Evolutionary conservation across 2,329 filamentous ascomycete species (phyloP), one percentile per base, ranked within the genome.

Genomic region (Sporothrix brasiliensis): DNA sequence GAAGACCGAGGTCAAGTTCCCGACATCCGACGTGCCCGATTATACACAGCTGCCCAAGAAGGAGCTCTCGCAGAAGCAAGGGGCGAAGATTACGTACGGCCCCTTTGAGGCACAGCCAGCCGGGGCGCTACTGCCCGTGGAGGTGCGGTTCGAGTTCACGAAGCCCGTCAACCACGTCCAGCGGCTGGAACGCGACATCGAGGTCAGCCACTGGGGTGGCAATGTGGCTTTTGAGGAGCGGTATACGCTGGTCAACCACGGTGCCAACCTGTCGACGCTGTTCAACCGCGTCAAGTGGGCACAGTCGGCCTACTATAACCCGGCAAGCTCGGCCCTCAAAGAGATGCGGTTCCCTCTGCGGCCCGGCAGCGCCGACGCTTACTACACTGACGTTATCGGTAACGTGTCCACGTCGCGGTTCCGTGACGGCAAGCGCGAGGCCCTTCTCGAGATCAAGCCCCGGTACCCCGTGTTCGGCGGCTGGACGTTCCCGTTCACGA

Each of bases 191-290:
- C 90, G 95, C 72, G 94, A 98, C 77, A 83, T 99, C 73, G 95
- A 99, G 80, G 91, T 99, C 76, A 97, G 92, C 78, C 95, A 98
- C 81, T 99, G 95, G 95, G 95, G 95, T 75, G 95, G 95, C 73
- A 99, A 99, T 79, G 82, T 98, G 69, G 95, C 95, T 1, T 93
- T 94, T 66, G 95, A 99, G 82, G 95, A 99, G 83, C 89, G 92
- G 71, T 97, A 97, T 82, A 92, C 91, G 80, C 85, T 98, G 75
- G 88, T 88, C 76, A 94, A 99, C 84, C 89, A 91, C 73, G 95
- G 91, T 73, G 96, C 95, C 66, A 90, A 91, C 79, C 84, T 94
- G 66, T 86, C 87, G 47, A 84, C 85, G 71, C 88, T 90, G 49
- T 94, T 95, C 82, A 91, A 88, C 76, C 88, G 92, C 47, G 89